These are phyloP conservation scores for Vanrija pseudolonga DNA, from an alignment of 1,284 basidiomycete species.

Conservation along the genomic window DNA sequence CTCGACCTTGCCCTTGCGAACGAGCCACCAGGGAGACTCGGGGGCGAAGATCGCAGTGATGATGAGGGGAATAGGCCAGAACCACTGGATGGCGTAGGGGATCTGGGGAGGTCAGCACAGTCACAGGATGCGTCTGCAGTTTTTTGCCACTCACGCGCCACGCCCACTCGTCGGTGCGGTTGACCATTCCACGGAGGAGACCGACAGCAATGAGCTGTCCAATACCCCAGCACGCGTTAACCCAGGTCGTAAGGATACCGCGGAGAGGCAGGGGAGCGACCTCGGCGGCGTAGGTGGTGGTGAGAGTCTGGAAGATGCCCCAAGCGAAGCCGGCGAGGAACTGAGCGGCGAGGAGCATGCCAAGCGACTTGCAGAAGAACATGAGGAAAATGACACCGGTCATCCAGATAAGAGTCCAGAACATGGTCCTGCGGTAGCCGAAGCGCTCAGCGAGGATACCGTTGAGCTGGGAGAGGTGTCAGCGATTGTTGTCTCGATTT, in stretches of 20 bases:
- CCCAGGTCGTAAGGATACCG: conserved; percentile 38
- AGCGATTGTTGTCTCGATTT: neutral
- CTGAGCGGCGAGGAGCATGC: conserved; percentile 35
- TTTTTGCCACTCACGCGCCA: conserved; percentile 19
- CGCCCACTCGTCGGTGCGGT: conserved; percentile 37
- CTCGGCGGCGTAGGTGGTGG: conserved; percentile 48
- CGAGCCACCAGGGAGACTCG: conserved; percentile 34
- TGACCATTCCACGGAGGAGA: conserved; percentile 47
- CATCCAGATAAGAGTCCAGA: conserved; percentile 43
- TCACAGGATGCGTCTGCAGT: conserved; percentile 24
- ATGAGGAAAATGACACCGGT: conserved; percentile 24
- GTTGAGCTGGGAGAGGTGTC: conserved; percentile 14
- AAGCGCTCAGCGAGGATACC: conserved; percentile 46
- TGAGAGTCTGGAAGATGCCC: conserved; percentile 24
- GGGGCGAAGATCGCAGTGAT: conserved; percentile 30
- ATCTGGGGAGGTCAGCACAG: conserved; percentile 1
- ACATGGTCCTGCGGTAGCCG: conserved; percentile 36
- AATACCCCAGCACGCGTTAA: conserved; percentile 46
- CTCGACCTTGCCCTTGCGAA: conserved; percentile 29
- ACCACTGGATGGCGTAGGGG: conserved; percentile 27
- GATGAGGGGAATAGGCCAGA: conserved; percentile 41
- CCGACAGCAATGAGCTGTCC: conserved; percentile 39
- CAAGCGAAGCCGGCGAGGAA: conserved; percentile 10
- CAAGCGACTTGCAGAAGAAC: conserved; percentile 43
- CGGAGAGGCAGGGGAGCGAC: conserved; percentile 48